Percentiles rank a stretch among this genome's conserved stretches.
Conservation (phyloP, 495 filamentous ascomycete species). For the Hyaloscypha bicolor region DNA sequence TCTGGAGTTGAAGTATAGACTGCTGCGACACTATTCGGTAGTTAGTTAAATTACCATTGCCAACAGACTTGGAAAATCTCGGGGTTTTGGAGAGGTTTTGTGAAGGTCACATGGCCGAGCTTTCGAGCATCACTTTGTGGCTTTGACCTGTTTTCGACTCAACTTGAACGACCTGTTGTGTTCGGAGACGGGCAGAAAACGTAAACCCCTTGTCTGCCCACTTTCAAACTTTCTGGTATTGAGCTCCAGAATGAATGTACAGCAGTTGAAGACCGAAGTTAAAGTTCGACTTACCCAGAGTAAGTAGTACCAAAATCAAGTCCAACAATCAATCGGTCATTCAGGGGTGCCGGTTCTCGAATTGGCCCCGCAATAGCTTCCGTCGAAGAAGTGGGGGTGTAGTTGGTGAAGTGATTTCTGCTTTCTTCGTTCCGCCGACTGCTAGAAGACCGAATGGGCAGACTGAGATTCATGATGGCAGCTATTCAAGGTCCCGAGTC, state of each 20-base stretch:
- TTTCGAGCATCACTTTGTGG: neutral
- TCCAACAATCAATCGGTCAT: constrained; percentile 63
- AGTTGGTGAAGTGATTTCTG: constrained; percentile 51
- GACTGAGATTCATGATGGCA: constrained; percentile 46
- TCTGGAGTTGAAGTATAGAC: constrained; percentile 76
- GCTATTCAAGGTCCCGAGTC: neutral
- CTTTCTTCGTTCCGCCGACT: constrained; percentile 52
- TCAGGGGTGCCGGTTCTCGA: constrained; percentile 46
- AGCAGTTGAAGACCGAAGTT: neutral
- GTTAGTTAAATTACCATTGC: constrained; percentile 9
- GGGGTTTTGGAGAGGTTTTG: neutral
- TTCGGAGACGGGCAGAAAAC: neutral
- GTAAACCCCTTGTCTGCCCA: neutral
- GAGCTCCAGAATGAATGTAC: neutral
- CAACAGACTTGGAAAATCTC: neutral
- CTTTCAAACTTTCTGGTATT: neutral
- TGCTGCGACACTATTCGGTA: constrained; percentile 61
- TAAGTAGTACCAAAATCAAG: constrained; percentile 74
- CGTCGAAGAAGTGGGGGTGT: constrained; percentile 50
- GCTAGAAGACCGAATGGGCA: constrained; percentile 46
- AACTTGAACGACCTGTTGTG: neutral
- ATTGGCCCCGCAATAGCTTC: constrained; percentile 58
- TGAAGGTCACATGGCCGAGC: neutral
- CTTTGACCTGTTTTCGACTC: neutral
- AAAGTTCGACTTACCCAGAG: constrained; percentile 54